Evolutionary conservation across 1,284 basidiomycete species (phyloP).

Genomic region (Trametes sp.): DNA sequence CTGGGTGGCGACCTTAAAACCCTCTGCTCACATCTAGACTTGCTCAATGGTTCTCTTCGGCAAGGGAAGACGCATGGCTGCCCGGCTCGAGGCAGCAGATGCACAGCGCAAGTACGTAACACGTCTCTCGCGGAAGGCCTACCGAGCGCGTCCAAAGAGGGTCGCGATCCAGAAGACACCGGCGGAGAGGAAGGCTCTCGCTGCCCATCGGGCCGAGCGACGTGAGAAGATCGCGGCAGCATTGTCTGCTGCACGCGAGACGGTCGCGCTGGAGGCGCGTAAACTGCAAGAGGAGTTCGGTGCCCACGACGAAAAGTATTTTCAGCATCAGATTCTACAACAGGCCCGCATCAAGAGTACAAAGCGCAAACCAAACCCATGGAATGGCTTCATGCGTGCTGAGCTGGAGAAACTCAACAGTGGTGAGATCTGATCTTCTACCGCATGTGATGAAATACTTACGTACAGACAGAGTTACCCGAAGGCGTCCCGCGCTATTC

Average conservation of each 20-base stretch:
- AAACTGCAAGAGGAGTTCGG: background rate
- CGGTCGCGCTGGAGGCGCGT: background rate
- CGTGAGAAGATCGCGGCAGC: background rate
- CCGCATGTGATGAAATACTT: background rate
- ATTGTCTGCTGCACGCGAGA: background rate
- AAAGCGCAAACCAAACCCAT: conserved; percentile 18
- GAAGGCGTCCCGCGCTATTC: background rate
- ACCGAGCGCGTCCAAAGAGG: background rate
- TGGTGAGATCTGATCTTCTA: conserved; percentile 1
- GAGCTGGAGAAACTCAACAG: conserved; percentile 14
- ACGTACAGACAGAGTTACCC: background rate
- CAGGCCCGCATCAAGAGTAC: background rate
- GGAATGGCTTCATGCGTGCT: conserved; percentile 24
- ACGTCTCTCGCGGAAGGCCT: background rate
- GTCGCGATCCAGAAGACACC: background rate
- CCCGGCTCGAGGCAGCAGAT: background rate
- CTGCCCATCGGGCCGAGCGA: background rate
- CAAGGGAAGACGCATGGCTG: background rate
- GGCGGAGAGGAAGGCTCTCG: background rate
- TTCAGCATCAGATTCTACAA: conserved; percentile 10
- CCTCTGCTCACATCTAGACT: too few relatives aligned
- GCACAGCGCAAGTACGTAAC: background rate
- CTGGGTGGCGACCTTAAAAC: too few relatives aligned
- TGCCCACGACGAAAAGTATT: conserved; percentile 7
- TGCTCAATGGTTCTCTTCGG: background rate